Base-by-base conservation (phyloP, 345 rosid genomes). In the Dovyalis caffra region DNA sequence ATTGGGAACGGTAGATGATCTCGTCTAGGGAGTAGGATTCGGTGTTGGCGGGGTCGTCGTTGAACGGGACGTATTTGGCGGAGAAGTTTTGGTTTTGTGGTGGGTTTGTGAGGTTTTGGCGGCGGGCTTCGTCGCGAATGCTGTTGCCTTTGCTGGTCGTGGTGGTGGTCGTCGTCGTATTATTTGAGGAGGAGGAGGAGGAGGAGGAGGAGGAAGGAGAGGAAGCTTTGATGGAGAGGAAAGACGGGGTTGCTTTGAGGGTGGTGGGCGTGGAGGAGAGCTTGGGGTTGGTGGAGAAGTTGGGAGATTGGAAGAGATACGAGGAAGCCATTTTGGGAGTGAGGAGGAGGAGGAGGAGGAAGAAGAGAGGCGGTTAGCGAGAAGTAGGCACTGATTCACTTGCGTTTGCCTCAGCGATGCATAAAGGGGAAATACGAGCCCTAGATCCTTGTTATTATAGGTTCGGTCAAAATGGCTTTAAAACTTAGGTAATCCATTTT, bases 11-110 rank as follows among this genome's bases (percentile, higher is more conserved):
- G 61, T 79, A 79, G 43, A 79, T 76, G 53, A 79, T 71, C 76
- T 75, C 82, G 47, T 79, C 82, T 37, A 79, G 82, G 2, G 79
- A 79, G 65, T 79, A 79, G 4, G 62, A 75, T 23, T 79, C 82
- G 1, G 69, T 34, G 63, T 43, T 66, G 66, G 57, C 35, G 4
- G 80, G 70, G 16, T 62, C 81, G 1, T 89, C 79, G 64, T 81
- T 79, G 82, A 89, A 89, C 1, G 90, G 93, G 1, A 89, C 88
- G 76, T 87, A 89, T 70, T 85, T 86, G 12, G 93, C 90, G 56
- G 90, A 77, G 70, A 88, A 81, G 35, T 74, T 75, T 34, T 70
- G 67, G 49, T 34, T n/a, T 2, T 66, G 69, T 29, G 56, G 74
- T 28, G 78, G 78, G 80, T 67, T 49, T 23, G 60, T 5, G 65